These are phyloP conservation scores for Coniochaeta sp. DNA, from an alignment of 2,329 filamentous ascomycete genomes.

Conservation along the genomic window DNA sequence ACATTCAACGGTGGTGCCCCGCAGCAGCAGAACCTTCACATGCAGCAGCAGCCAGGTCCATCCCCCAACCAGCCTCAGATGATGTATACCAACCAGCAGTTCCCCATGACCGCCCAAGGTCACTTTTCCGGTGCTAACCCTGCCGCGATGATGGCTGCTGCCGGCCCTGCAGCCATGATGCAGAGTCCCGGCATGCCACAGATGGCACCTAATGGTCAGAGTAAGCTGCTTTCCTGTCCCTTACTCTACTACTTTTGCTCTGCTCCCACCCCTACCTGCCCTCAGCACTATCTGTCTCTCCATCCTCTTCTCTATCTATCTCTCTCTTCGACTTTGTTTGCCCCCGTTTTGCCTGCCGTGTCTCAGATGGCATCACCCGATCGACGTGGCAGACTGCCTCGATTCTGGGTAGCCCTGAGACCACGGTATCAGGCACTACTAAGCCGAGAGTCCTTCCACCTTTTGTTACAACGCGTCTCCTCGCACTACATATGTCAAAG, in stretches of 20 bases:
- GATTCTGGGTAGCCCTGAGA: not conserved
- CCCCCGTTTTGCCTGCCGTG: conserved; percentile 1
- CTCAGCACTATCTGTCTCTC: conserved; percentile 6
- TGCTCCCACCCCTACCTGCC: conserved; percentile 7
- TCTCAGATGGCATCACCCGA: not conserved
- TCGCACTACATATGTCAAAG: not conserved
- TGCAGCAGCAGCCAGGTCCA: conserved; percentile 39
- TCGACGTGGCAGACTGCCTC: not conserved
- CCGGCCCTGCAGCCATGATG: conserved; percentile 54
- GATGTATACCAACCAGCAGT: conserved; percentile 55
- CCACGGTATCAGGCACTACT: not conserved
- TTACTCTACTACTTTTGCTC: conserved; percentile 10
- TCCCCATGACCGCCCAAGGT: conserved; percentile 44
- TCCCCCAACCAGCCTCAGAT: conserved; percentile 38
- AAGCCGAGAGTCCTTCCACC: not conserved
- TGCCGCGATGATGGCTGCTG: conserved; percentile 42
- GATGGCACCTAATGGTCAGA: conserved; percentile 53
- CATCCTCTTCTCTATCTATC: conserved; percentile 4
- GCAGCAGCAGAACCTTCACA: conserved; percentile 36
- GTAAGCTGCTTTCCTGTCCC: conserved; percentile 33
- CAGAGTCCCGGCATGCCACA: conserved; percentile 52
- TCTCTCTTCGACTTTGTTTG: conserved; percentile 6
- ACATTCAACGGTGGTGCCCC: conserved; percentile 44
- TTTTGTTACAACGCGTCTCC: not conserved
- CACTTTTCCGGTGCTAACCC: conserved; percentile 42